A percentile compares a stretch with the other conserved stretches of the same genome.
Conservation (phyloP, 257 asterid species). For the Nicotiana attenuata region DNA sequence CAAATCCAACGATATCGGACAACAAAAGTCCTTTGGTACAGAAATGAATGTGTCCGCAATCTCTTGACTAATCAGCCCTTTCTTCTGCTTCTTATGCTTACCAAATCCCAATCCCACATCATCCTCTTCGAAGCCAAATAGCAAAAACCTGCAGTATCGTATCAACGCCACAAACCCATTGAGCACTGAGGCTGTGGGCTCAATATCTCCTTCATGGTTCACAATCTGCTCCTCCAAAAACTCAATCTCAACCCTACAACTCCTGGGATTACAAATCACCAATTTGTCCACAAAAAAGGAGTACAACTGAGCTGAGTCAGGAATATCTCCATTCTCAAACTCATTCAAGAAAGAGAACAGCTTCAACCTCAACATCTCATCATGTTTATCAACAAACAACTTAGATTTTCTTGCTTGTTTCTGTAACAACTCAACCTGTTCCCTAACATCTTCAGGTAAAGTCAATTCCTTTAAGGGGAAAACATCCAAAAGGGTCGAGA, state of each 20-base stretch:
- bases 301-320: slow-evolving; percentile 40
- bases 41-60: slow-evolving; percentile 67
- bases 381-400: slow-evolving; percentile 49
- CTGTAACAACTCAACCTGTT: slow-evolving; percentile 60
- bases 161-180: slow-evolving; percentile 69
- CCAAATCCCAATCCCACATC: slow-evolving; percentile 51
- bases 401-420: slow-evolving; percentile 56
- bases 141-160: slow-evolving; percentile 69
- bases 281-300: slow-evolving; percentile 51
- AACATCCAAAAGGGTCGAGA: slow-evolving; percentile 81
- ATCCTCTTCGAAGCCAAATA: slow-evolving; percentile 76
- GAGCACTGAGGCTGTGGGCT: slow-evolving; percentile 58
- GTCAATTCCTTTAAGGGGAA: slow-evolving; percentile 48
- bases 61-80: slow-evolving; percentile 50
- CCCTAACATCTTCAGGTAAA: slow-evolving; percentile 60
- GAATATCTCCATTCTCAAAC: slow-evolving; percentile 59
- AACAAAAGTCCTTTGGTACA: slow-evolving; percentile 75
- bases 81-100: slow-evolving; percentile 39
- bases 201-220: slow-evolving; percentile 74
- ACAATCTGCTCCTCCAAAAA: slow-evolving; percentile 87
- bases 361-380: slow-evolving; percentile 52
- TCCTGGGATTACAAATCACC: slow-evolving; percentile 41
- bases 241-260: slow-evolving; percentile 72
- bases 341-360: slow-evolving; percentile 64
- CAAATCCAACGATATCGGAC: slow-evolving; percentile 77